Evolutionary conservation across 2,329 filamentous ascomycete genomes (phyloP), one percentile per base, ranked within the genome.

Genomic region (Fusarium avenaceum): DNA sequence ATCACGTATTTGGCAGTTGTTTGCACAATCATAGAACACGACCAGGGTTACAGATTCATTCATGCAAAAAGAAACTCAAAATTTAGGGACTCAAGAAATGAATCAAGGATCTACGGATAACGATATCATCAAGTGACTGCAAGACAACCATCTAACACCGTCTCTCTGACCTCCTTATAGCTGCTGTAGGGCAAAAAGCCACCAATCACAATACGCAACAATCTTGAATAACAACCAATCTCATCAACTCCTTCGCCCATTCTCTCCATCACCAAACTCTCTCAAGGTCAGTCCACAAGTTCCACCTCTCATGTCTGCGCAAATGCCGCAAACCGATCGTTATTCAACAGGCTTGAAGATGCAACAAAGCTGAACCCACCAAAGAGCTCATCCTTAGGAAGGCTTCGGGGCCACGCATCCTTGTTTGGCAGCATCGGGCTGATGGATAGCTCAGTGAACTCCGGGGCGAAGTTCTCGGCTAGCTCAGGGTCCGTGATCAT

Each of bases 401-500:
- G 76, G 28, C 74, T 71, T n/a, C 73, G 69, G 14, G 76, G 76
- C 81, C 81, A 83, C 8, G 78, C 75, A 39, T 85, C 80, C 70
- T 75, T 80, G 66, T 74, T 79, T 13, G 80, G 80, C 54, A 89
- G 76, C 2, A 92, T 84, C 7, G 94, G 93, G 76, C 92, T 96
- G 53, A 98, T 84, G 5, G 92, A 87, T 66, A 97, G 80, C 56
- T 92, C 89, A 0, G 95, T 99, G 77, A 99, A 99, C 76, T 97
- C 94, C n/a, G 85, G 84, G 0, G 92, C 88, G 80, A 99, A 99
- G 81, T 99, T 99, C 86, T 99, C 96, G 1, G 96, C 96, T 45
- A 97, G 85, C 78, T 96, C 94, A 0, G 96, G 96, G 75, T 99
- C 94, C 0, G 96, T 98, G 75, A 99, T 95, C 74, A 98, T 85